These are phyloP conservation scores for Xylaria acuta DNA, from an alignment of 495 filamentous ascomycete genomes.

Conservation along the genomic window DNA sequence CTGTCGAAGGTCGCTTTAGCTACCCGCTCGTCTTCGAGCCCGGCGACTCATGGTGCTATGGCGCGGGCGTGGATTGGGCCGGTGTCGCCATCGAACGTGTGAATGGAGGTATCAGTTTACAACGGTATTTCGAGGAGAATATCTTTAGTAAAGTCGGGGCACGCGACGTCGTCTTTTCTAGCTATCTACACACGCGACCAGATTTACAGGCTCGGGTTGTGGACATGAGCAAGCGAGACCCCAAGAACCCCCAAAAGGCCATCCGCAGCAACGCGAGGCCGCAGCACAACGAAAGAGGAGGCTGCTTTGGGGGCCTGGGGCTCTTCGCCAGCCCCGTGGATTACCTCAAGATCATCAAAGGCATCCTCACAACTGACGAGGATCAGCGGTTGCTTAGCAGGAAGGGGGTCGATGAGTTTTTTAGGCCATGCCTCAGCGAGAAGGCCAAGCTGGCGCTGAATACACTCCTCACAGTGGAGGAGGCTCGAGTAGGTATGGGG, in stretches of 20 bases:
- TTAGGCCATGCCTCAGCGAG: constrained; percentile 25
- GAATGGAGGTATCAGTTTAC: constrained; percentile 38
- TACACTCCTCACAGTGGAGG: background rate
- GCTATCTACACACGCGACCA: constrained; percentile 19
- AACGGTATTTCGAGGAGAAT: constrained; percentile 52
- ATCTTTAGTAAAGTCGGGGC: constrained; percentile 57
- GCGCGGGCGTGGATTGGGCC: constrained; percentile 57
- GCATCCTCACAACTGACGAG: constrained; percentile 15
- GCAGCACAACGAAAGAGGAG: constrained; percentile 28
- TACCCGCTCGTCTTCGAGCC: constrained; percentile 57
- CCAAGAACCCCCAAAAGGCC: constrained; percentile 1
- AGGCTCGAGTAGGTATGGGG: constrained; percentile 17
- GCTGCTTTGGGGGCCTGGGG: constrained; percentile 30
- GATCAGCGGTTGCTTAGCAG: constrained; percentile 13
- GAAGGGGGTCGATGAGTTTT: constrained; percentile 27
- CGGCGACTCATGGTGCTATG: constrained; percentile 56
- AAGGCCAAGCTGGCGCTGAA: constrained; percentile 24
- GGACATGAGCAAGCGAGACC: constrained; percentile 29
- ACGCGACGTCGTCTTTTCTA: constrained; percentile 41
- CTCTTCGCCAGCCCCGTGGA: constrained; percentile 28
- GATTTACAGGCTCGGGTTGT: constrained; percentile 18
- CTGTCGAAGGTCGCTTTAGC: constrained; percentile 37
- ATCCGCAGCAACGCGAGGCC: constrained; percentile 20
- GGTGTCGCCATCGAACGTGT: constrained; percentile 38
- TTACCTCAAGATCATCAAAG: constrained; percentile 27